Base-by-base conservation (phyloP, 129 eudicot genomes). In the Rutidosis leptorrhynchoides region DNA sequence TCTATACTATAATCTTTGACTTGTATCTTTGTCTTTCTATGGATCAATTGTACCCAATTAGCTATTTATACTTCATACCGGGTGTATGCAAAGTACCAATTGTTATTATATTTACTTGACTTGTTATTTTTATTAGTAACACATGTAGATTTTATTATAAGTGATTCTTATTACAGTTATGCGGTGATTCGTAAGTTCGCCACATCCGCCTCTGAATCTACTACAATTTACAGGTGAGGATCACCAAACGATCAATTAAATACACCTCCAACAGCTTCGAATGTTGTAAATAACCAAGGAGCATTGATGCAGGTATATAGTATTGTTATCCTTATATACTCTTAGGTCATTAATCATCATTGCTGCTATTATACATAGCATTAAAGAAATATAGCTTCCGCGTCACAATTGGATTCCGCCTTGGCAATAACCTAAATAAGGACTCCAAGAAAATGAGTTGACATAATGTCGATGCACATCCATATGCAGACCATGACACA, bases 131-230 rank as follows among this genome's bases (percentile, higher is more conserved):
- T 12, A n/a, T 49, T 17, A 49, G 2, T 24, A 49, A 7, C 23
- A 2, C 11, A 49, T n/a, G n/a, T n/a, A n/a, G 26, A 70, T 22
- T n/a, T n/a, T n/a, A n/a, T n/a, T 11, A 49, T n/a, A 17, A 37
- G 65, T 58, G 14, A 19, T 54, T 58, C 11, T 78, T 67, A 5
- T 20, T 62, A 29, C 93, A 92, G 98, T 74, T 74, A 85, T 80
- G 90, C 91, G 4, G 89, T 88, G 14, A 69, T 82, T 35, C 92
- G 90, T 27, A 83, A 83, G 71, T 83, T 82, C 16, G 87, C 86
- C 53, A 23, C 61, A 32, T 49, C 96, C 60, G 16, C 76, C 59
- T 78, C 91, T 2, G 80, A 71, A 58, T 57, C 72, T 59, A 37
- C 72, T 59, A 45, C 71, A 35, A 67, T 67, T 33, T 73, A 72